These are phyloP conservation scores for Tolypocladium album DNA, from an alignment of 2,329 filamentous ascomycete genomes.

Conservation along the genomic window DNA sequence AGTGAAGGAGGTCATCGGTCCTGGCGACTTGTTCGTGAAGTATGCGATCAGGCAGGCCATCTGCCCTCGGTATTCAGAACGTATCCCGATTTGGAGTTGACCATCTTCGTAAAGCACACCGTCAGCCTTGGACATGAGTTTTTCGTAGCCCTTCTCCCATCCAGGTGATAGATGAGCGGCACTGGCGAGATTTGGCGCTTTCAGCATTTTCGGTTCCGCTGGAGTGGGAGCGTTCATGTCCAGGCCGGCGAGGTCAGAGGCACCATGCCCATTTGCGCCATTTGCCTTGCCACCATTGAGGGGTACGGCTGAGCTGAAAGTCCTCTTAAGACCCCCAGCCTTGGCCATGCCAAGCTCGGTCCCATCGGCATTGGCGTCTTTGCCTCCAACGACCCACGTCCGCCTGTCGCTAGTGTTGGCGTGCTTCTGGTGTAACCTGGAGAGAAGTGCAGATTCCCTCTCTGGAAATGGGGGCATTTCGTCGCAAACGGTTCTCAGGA, in stretches of 20 bases:
- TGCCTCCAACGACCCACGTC: constrained; percentile 96
- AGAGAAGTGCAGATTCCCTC: constrained; percentile 81
- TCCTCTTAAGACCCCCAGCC: constrained; percentile 72
- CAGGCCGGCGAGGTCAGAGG: constrained; percentile 66
- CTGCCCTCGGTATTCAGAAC: constrained; percentile 91
- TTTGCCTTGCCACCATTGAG: constrained; percentile 36
- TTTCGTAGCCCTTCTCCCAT: constrained; percentile 86
- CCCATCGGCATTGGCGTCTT: constrained; percentile 78
- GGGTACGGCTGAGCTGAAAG: constrained; percentile 56
- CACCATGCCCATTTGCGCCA: constrained; percentile 38
- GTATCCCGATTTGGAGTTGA: constrained; percentile 83
- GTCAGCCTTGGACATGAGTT: constrained; percentile 67
- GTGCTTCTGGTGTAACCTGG: constrained; percentile 88
- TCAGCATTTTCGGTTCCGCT: constrained; percentile 45
- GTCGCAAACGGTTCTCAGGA: constrained; percentile 87
- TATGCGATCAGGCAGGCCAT: constrained; percentile 93
- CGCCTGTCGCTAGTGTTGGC: constrained; percentile 87
- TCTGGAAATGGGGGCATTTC: constrained; percentile 99
- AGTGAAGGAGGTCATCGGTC: constrained; percentile 80
- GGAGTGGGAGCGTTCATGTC: constrained; percentile 58
- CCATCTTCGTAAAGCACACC: constrained; percentile 91
- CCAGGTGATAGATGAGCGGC: constrained; percentile 87
- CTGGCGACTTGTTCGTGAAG: constrained; percentile 87
- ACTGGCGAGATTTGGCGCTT: constrained; percentile 77
- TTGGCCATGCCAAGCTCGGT: constrained; percentile 73